Base-by-base conservation (phyloP, 768 basidiomycete species). In the Boletellus emodensis region DNA sequence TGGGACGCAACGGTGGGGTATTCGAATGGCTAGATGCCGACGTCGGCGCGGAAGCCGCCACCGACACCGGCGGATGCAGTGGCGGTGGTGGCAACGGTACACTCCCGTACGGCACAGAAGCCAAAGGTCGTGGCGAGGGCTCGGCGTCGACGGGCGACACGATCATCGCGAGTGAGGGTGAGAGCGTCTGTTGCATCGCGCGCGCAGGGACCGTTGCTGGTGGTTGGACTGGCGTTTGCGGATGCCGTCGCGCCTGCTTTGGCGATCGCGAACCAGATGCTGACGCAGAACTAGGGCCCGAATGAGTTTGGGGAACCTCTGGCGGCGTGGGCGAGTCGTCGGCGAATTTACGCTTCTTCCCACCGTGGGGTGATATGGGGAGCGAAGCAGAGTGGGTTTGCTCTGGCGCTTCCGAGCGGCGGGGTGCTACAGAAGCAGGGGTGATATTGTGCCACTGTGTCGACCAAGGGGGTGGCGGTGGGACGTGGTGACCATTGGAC, bases 91-190 rank as follows among this genome's bases (percentile, higher is more conserved):
- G 52, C 3, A 53, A 53, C 22, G 51, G 51, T 3, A 50, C 52
- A 34, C 40, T 49, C 17, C 44, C 49, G 18, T 46, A 70, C 9
- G 64, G 32, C 20, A 63, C 53, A 2, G 68, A 64, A 20, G 68
- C 57, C n/a, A 62, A 53, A 1, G 59, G 52, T n/a, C 68, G 66
- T 24, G 67, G 62, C 18, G 67, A 68, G 1, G 66, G 67, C 34
- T 70, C 67, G 0, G 67, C 57, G 36, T 68, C 67, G 22, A 68
- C 57, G 6, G 67, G 67, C 22, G 67, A 68, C 26, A 68, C 67
- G 36, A 68, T 68, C 67, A 70, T 68, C 10, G 67, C 67, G 8
- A 68, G 62, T 7, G 67, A 68, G 12, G 67, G 67, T 6, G 67
- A 68, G 3, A 68, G 56, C 28, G 67, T 68, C 17, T 68, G 66